Evolutionary conservation across 1,139 yeast species (phyloP), one percentile per base, ranked within the genome.

Genomic region (Debaryomyces sp.): DNA sequence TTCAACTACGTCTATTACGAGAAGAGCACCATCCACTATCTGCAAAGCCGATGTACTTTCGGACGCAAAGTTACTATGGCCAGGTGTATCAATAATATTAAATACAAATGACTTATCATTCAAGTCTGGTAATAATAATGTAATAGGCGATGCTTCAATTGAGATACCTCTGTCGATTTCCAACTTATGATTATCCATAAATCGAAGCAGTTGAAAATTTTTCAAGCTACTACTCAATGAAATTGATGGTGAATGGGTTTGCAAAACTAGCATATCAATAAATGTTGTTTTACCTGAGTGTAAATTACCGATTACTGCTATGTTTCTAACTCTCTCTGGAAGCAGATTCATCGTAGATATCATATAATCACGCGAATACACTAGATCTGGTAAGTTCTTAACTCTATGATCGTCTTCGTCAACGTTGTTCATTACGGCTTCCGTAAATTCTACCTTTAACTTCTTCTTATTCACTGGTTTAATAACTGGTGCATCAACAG

Each of bases 281-380:
- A 92, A 67, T 0, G 90, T 75, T 0, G 98, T 88, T 67, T 95
- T 94, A 2, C 99, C 99, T n/a, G 89, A 83, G 58, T 89, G 89
- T 2, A 88, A 62, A 45, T 84, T 81, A 0, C 99, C 99, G n/a
- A 86, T 82, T 0, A 95, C 55, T 0, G 94, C 88, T n/a, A 92
- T 70, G 63, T 88, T 92, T 49, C 96, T 77, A 23, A 87, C 77
- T 56, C 87, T 82, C 13, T 83, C 84, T 0, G 96, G 91, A 1
- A 81, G 58, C 2, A 53, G 50, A 23, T 65, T 58, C 67, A 84
- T 69, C 43, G 82, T 61, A 9, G 74, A 69, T 5, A 73, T 56
- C 73, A 87, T 77, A 59, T 84, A 94, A 8, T 82, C 81, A 49
- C 89, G 77, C 3, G 89, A 80, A 58, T 84, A 91, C 0, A 64